These are phyloP conservation scores for Chimonanthus praecox DNA, from an alignment of 164 flowering plant genomes.

Conservation along the genomic window DNA sequence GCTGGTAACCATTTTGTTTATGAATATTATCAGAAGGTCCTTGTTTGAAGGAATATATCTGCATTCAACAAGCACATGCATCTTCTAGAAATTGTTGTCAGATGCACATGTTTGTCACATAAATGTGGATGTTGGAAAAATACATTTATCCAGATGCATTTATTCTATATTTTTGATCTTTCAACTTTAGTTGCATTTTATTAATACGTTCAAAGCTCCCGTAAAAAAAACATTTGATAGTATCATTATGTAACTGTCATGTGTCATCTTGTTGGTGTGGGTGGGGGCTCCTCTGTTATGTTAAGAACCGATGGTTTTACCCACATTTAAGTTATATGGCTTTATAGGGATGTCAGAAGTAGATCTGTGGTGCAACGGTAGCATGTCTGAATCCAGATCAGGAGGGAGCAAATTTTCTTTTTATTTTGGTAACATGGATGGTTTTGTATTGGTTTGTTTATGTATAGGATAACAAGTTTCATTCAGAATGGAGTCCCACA, in stretches of 20 bases:
- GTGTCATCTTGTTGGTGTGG: background rate
- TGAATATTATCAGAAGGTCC: background rate
- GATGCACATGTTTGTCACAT: background rate
- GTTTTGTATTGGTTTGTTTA: background rate
- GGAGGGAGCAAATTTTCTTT: background rate
- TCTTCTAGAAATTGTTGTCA: background rate
- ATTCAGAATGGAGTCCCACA: slow-evolving; percentile 34
- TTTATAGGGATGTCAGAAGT: background rate
- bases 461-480: background rate
- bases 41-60: background rate
- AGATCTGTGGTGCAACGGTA: no score
- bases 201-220: background rate
- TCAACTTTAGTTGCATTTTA: background rate
- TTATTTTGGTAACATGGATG: background rate
- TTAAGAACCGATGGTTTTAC: background rate
- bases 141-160: background rate
- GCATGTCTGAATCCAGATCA: no score
- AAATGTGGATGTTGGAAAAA: background rate
- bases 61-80: background rate
- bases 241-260: background rate
- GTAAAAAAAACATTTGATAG: background rate
- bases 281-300: background rate
- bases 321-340: background rate
- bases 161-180: no score
- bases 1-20: background rate